A percentile compares a stretch with the other conserved stretches of the same genome.
Evolutionary conservation across 2,329 filamentous ascomycete genomes (phyloP).

Genomic region (Elsinoe australis): DNA sequence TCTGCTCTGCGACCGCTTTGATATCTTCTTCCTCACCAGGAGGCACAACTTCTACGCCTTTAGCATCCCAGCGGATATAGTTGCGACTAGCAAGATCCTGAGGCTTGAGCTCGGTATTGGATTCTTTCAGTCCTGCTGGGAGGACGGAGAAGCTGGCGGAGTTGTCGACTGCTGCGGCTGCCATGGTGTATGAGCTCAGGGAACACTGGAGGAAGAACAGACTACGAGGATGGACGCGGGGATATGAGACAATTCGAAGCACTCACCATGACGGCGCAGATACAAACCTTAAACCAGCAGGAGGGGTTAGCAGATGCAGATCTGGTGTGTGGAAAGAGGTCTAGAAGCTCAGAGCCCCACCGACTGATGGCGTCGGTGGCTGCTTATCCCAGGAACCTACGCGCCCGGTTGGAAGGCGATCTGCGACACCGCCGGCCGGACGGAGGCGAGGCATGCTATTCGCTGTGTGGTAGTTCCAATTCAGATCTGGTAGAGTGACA

Average conservation of each 20-base stretch:
- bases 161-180: conserved; percentile 16
- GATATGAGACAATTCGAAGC: neutral
- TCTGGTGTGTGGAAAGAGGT: conserved; percentile 9
- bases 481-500: conserved; percentile 1
- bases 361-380: neutral
- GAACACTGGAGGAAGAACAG: conserved; percentile 3
- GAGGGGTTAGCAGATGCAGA: too few relatives aligned
- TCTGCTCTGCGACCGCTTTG: conserved; percentile 39
- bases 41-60: conserved; percentile 36
- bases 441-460: conserved; percentile 4
- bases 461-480: conserved; percentile 7
- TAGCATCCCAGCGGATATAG: conserved; percentile 37
- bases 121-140: conserved; percentile 16
- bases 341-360: conserved; percentile 8
- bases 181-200: neutral
- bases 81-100: conserved; percentile 23
- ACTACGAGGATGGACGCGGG: neutral
- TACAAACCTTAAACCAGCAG: conserved; percentile 7
- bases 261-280: neutral
- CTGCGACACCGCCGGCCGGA: conserved; percentile 1
- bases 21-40: conserved; percentile 39
- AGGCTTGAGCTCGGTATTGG: neutral
- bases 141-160: conserved; percentile 18
- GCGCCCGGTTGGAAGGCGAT: neutral
- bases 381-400: neutral